These are phyloP conservation scores for Cutaneotrichosporon arboriforme DNA, from an alignment of 1,284 basidiomycete species.

Conservation along the genomic window DNA sequence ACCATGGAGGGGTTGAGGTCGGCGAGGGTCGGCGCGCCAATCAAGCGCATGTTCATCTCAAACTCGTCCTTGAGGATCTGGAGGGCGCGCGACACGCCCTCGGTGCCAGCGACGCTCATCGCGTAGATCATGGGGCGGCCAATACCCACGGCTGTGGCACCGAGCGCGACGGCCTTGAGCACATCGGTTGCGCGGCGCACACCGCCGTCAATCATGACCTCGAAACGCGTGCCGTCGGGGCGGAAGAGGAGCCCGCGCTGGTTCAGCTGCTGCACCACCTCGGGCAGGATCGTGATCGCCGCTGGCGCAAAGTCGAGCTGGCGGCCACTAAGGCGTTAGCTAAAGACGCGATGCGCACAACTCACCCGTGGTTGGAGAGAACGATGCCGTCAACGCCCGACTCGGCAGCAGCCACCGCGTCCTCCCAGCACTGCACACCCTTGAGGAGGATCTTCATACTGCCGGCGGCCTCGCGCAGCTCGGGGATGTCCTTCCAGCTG, in stretches of 20 bases:
- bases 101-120: slow-evolving; percentile 78
- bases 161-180: slow-evolving; percentile 84
- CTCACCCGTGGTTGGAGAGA: slow-evolving; percentile 45
- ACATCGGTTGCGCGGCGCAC: slow-evolving; percentile 87
- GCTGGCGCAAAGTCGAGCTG: slow-evolving; percentile 88
- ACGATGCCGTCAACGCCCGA: slow-evolving; percentile 75
- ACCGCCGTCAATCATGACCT: slow-evolving; percentile 87
- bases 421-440: slow-evolving; percentile 91
- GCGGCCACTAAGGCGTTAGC: slow-evolving; percentile 54
- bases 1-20: slow-evolving; percentile 84
- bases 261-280: slow-evolving; percentile 72
- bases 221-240: slow-evolving; percentile 55
- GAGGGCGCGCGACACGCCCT: slow-evolving; percentile 69
- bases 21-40: slow-evolving; percentile 71
- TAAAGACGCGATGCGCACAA: not conserved
- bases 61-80: slow-evolving; percentile 86
- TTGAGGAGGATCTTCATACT: slow-evolving; percentile 85
- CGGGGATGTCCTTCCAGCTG: slow-evolving; percentile 77
- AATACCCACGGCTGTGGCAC: slow-evolving; percentile 68
- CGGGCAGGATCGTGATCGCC: slow-evolving; percentile 81
- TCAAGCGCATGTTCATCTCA: slow-evolving; percentile 83
- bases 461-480: slow-evolving; percentile 83
- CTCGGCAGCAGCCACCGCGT: slow-evolving; percentile 83
- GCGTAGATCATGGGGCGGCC: slow-evolving; percentile 84
- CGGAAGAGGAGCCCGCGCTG: slow-evolving; percentile 55